These are phyloP conservation scores for Fusarium devonianum DNA, from an alignment of 2,329 filamentous ascomycete genomes.

Conservation along the genomic window DNA sequence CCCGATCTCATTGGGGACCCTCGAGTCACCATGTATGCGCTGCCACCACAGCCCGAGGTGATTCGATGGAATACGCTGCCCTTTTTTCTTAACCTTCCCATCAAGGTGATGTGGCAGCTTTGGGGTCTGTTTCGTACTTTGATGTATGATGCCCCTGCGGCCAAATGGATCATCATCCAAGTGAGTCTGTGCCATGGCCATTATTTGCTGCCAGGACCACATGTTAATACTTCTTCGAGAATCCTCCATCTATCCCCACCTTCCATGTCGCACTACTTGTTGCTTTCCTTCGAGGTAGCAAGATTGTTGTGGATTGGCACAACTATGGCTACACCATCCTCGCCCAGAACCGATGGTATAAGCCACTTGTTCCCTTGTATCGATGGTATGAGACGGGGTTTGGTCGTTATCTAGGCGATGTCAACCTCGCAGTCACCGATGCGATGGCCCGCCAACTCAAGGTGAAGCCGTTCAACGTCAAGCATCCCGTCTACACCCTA, in stretches of 20 bases:
- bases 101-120: constrained; percentile 88
- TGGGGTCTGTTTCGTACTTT: constrained; percentile 74
- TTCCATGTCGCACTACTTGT: constrained; percentile 77
- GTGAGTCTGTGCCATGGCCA: constrained; percentile 48
- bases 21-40: constrained; percentile 73
- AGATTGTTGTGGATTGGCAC: constrained; percentile 95
- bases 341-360: constrained; percentile 64
- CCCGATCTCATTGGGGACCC: constrained; percentile 76
- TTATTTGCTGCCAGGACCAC: neutral
- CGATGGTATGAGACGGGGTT: constrained; percentile 79
- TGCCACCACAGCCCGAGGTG: constrained; percentile 71
- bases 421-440: constrained; percentile 86
- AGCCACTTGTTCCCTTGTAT: constrained; percentile 80
- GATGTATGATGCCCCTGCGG: constrained; percentile 75
- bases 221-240: constrained; percentile 58
- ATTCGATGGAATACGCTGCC: constrained; percentile 74
- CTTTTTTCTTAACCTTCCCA: constrained; percentile 79
- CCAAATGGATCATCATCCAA: constrained; percentile 86
- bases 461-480: constrained; percentile 68
- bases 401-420: constrained; percentile 69
- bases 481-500: constrained; percentile 71
- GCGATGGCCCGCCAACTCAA: constrained; percentile 82
- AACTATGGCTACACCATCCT: constrained; percentile 98
- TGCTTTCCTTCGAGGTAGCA: constrained; percentile 79
- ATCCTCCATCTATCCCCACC: constrained; percentile 93